Evolutionary conservation across 495 filamentous ascomycete genomes (phyloP).

Genomic region (Annulohypoxylon nitens): DNA sequence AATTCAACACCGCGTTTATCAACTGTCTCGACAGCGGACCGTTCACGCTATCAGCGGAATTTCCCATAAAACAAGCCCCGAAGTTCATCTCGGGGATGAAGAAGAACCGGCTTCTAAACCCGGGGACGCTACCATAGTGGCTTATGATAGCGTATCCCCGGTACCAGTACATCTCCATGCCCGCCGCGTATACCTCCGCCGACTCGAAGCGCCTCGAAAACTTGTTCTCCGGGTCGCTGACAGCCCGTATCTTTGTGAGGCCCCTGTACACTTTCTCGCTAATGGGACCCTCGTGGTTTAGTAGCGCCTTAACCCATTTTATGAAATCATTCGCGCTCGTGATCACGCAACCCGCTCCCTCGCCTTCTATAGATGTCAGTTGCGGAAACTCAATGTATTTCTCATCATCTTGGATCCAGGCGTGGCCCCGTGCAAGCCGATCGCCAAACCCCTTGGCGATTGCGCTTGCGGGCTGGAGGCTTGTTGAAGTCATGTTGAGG

Average conservation of each 20-base stretch:
- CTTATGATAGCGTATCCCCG: constrained; percentile 55
- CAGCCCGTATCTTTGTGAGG: constrained; percentile 50
- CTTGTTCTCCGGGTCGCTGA: constrained; percentile 31
- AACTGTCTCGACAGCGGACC: constrained; percentile 49
- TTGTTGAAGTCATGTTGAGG: constrained; percentile 61
- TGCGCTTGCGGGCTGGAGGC: constrained; percentile 53
- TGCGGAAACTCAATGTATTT: constrained; percentile 19
- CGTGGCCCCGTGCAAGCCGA: constrained; percentile 53
- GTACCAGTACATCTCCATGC: constrained; percentile 58
- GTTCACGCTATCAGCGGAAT: constrained; percentile 45
- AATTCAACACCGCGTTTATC: constrained; percentile 55
- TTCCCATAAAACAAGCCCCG: constrained; percentile 61
- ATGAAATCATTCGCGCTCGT: constrained; percentile 67
- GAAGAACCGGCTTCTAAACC: constrained; percentile 57
- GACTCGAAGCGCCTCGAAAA: constrained; percentile 25
- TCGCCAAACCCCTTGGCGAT: constrained; percentile 46
- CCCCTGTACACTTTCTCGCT: constrained; percentile 53
- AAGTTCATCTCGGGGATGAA: constrained; percentile 60
- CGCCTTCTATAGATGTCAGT: constrained; percentile 33
- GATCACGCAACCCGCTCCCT: constrained; percentile 63
- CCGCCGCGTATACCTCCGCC: constrained; percentile 54
- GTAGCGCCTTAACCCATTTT: constrained; percentile 58
- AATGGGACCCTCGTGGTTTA: constrained; percentile 50
- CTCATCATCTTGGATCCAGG: constrained; percentile 23
- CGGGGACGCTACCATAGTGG: constrained; percentile 58